Base-by-base conservation (phyloP, 129 eudicot species). In the Escallonia herrerae region DNA sequence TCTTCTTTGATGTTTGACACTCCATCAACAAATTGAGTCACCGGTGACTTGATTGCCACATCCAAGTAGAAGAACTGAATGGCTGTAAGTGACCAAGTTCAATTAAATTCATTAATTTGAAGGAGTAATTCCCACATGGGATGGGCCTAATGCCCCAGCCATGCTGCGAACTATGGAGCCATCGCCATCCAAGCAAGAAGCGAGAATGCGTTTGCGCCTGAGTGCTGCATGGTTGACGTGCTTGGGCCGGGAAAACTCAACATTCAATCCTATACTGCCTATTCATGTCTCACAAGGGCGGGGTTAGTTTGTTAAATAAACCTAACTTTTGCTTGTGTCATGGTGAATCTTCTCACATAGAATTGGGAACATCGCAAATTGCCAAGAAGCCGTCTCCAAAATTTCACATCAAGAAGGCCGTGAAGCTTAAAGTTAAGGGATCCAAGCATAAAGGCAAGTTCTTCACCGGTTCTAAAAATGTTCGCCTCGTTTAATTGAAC, bases 401-500 rank as follows among this genome's bases (percentile, higher is more conserved):
- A 68, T 87, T 87, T 56, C 74, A 77, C 66, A 8, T 87, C 86
- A 87, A 87, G 82, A 91, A 83, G 87, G 73, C 81, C 77, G 8
- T 85, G 74, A 87, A 80, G 69, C 72, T 91, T 49, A 74, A 74
- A 74, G 11, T 76, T 22, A 90, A 79, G 73, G 73, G 65, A 52
- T 60, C 80, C 37, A 80, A 67, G 64, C 85, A 77, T 60, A 84
- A 79, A 69, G 87, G 88, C 67, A 68, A 48, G 66, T 45, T 14
- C 58, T 12, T 13, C 2, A 39, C n/a, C 12, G 37, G 12, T 22
- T 5, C 41, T 52, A 2, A 8, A 2, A 7, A 60, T 41, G 8
- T 15, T 42, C 40, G 5, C 40, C 44, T 46, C 8, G 0, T 5
- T 39, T 66, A 0, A 40, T 8, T 62, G 10, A 8, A 42, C 9